Percentiles rank a stretch among this genome's conserved stretches.
phyloP scores from a whole-genome alignment of 306 rosid species.

The Trifolium pratense region DNA sequence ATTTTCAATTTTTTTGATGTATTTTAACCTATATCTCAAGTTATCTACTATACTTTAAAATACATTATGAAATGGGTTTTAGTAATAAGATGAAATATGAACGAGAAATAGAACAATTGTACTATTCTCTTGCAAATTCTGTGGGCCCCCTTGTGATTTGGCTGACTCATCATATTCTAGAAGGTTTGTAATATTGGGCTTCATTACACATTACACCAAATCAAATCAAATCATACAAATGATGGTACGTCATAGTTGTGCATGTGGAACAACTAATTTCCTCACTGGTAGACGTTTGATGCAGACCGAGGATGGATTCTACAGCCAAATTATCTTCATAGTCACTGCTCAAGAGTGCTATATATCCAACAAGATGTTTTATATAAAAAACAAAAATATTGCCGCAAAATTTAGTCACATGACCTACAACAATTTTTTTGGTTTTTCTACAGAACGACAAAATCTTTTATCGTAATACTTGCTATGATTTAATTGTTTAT shows the following conservation, averaged over 20 bases:
- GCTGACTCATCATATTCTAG: too few relatives aligned
- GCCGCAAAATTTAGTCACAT: background rate
- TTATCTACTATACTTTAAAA: conserved; percentile 2
- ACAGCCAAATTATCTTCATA: background rate
- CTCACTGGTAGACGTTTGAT: background rate
- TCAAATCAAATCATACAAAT: background rate
- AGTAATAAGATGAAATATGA: too few relatives aligned
- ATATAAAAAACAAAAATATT: background rate
- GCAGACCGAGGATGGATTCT: background rate
- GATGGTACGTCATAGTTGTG: background rate
- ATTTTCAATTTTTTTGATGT: conserved; percentile 13
- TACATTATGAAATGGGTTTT: too few relatives aligned
- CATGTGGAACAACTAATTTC: background rate
- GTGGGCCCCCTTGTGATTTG: too few relatives aligned
- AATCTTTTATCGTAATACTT: background rate
- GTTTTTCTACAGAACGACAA: background rate
- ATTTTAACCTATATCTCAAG: conserved; percentile 8
- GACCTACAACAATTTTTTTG: conserved; percentile 1
- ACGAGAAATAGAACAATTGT: too few relatives aligned
- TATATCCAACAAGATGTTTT: conserved; percentile 7
- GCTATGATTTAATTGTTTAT: background rate
- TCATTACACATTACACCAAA: too few relatives aligned
- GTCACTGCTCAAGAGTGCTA: background rate
- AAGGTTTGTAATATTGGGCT: too few relatives aligned
- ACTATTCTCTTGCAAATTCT: too few relatives aligned